Evolutionary conservation across 495 filamentous ascomycete genomes (phyloP).

Genomic region (Penicillium antarcticum): DNA sequence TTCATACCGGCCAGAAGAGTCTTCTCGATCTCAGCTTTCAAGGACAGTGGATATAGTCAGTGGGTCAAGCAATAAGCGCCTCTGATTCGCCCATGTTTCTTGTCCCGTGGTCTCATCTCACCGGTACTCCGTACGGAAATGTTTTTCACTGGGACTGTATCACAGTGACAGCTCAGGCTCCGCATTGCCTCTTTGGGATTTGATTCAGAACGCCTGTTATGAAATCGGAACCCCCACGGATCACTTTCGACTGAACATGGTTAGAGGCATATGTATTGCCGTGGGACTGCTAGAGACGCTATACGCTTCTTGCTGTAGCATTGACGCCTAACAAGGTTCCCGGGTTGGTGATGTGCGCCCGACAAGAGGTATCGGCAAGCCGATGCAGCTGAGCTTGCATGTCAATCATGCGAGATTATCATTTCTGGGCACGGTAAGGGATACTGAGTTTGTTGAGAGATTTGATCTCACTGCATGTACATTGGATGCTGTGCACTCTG

Average conservation of each 20-base stretch:
- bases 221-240: constrained; percentile 2
- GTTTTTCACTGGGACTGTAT: constrained; percentile 7
- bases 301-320: not conserved
- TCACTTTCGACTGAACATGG: not conserved
- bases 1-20: constrained; percentile 2
- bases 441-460: not conserved
- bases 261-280: not conserved
- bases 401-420: not conserved
- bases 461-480: not conserved
- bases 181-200: constrained; percentile 7
- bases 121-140: constrained; percentile 19
- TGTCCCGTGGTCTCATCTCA: constrained; percentile 7
- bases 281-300: not conserved
- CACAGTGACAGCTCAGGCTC: not conserved
- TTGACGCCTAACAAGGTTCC: constrained; percentile 2
- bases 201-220: not conserved
- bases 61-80: constrained; percentile 13
- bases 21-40: constrained; percentile 21
- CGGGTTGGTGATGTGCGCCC: constrained; percentile 4
- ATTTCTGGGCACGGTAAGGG: not conserved
- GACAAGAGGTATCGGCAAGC: constrained; percentile 5
- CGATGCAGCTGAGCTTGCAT: constrained; percentile 1
- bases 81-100: constrained; percentile 13
- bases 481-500: too few species aligned
- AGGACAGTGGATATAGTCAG: constrained; percentile 9